phyloP scores from a whole-genome alignment of 305 asterid species.

The Fraxinus greggii region DNA sequence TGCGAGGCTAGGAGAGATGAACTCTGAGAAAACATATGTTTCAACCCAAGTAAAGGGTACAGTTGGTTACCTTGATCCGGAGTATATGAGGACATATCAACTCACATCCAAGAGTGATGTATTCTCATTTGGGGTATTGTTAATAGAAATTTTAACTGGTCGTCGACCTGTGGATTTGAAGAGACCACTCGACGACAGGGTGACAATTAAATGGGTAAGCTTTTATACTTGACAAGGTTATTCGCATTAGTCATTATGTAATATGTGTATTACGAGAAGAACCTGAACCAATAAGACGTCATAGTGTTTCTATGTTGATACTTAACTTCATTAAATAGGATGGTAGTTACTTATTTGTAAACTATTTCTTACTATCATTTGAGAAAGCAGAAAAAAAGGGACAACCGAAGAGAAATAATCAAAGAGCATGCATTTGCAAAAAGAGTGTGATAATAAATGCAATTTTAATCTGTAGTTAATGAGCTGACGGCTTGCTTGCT shows the following conservation, averaged over 20 bases:
- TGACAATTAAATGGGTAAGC: conserved; percentile 84
- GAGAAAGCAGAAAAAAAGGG: background rate
- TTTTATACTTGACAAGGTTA: conserved; percentile 2
- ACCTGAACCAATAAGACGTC: background rate
- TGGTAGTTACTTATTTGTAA: background rate
- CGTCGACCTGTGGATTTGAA: conserved; percentile 91
- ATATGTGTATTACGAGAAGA: background rate
- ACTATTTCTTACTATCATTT: background rate
- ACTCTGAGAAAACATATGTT: conserved; percentile 70
- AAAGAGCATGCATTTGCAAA: background rate
- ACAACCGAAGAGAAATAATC: background rate
- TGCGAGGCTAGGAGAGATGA: conserved; percentile 72
- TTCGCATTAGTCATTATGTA: background rate
- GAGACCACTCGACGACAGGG: conserved; percentile 63
- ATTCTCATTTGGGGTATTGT: conserved; percentile 81
- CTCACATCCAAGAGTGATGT: conserved; percentile 92
- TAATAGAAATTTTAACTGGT: conserved; percentile 75
- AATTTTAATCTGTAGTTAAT: background rate
- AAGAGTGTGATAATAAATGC: background rate
- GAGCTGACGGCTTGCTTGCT: background rate
- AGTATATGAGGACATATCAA: conserved; percentile 85
- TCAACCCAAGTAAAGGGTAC: conserved; percentile 92
- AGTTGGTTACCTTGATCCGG: conserved; percentile 97
- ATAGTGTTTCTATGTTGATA: background rate
- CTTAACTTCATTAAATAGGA: background rate